Evolutionary conservation across 257 asterid genomes (phyloP), one percentile per base, ranked within the genome.

Genomic region (Gentiana straminea): DNA sequence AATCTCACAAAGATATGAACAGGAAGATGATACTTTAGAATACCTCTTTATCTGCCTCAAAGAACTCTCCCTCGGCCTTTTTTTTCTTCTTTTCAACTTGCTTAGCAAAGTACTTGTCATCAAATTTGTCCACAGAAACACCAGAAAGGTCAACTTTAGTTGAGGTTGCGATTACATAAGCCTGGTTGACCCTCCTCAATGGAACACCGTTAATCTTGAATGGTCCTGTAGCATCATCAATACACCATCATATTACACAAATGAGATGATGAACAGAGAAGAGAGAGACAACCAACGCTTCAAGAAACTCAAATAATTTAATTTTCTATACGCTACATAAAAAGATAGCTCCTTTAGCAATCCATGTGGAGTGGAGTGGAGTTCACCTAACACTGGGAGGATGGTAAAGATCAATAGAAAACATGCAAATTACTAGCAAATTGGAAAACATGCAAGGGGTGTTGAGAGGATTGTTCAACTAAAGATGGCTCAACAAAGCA

Each of bases 161-260:
- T 61, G 86, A 81, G 3, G 94, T 81, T 34, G 76, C 89, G 32
- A 81, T 78, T 1, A 78, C 84, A n/a, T 75, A 81, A 37, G 88
- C 73, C 65, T 83, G 89, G 69, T 83, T 83, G 33, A 83, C 81
- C 60, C 89, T 83, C 58, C 89, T 74, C 24, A 83, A 67, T 15
- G 93, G 94, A 50, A 81, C 94, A 43, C 94, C 94, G 3, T 83
- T 83, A 33, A 83, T 65, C 70, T 81, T 78, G 74, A 70, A 83
- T 1, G 94, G 89, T 12, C 93, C 81, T 79, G 69, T 8, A 43
- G 5, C 24, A 51, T 15, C 3, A 4, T 7, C 10, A 51, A n/a
- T 32, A 24, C 1, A 24, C 3, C 13, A 32, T 37, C 4, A 11
- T 7, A 9, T 33, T 13, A 41, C 5, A 35, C 8, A 61, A 15